Evolutionary conservation across 2,329 filamentous ascomycete genomes (phyloP), one percentile per base, ranked within the genome.

Genomic region (Aspergillus udagawae): DNA sequence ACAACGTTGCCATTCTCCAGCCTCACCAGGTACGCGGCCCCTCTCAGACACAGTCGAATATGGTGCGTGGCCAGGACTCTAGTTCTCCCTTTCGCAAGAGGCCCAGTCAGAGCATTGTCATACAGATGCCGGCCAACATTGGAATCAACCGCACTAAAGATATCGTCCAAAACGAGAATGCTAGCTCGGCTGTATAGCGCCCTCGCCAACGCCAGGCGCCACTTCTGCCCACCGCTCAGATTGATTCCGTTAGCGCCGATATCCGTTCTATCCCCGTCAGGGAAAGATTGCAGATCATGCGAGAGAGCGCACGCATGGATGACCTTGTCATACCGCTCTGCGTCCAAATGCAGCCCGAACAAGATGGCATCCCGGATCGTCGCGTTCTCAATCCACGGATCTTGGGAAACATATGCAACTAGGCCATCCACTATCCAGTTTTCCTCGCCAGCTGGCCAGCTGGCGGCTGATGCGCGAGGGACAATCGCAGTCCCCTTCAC

Each of bases 211-310:
- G 88, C 89, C 42, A 93, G 82, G 50, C 90, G 83, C 86, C 89
- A 91, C 69, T 89, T 87, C 72, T 94, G 90, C 0, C 90, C 90
- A 58, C 90, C 90, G 59, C 87, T 90, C 17, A 93, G 77, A 63
- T 92, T 91, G 65, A 92, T 89, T 4, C 90, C 90, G 60, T 91
- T 91, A 9, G 88, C 86, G 10, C 90, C 90, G 53, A 93, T 88
- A 65, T 91, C 87, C 0, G 90, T 93, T 44, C 82, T 75, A 65
- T 92, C 88, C 4, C 89, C 89, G 67, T 91, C 86, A 0, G 82
- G 75, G 20, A 93, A 80, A 75, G 89, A 88, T 25, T 86, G 82
- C 27, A 93, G 75, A 64, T 94, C 90, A 67, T 89, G 88, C 51
- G 81, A 80, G 48, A 94, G 71, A 0, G 89, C 88, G 61, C 89